Conservation (phyloP, 371 early-diverging fungal genomes). For the Apophysomyces trapeziformis region DNA sequence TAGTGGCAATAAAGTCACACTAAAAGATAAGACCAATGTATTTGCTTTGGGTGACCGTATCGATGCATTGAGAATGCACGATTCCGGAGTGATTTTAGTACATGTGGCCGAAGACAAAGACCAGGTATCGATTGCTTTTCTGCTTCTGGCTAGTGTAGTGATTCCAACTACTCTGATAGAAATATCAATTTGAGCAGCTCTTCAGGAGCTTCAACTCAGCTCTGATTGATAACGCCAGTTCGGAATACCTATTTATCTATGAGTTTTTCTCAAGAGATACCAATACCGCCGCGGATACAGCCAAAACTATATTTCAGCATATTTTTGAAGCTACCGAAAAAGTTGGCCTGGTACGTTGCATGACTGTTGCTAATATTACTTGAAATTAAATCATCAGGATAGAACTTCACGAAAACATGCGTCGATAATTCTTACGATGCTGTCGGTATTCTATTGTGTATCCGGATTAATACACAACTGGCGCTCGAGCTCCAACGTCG, state of each 20-base stretch:
- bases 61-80: constrained; percentile 69
- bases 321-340: constrained; percentile 87
- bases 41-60: constrained; percentile 77
- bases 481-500: constrained; percentile 82
- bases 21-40: constrained; percentile 77
- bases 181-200: constrained; percentile 75
- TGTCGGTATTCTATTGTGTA: constrained; percentile 85
- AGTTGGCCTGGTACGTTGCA: constrained; percentile 63
- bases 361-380: not conserved
- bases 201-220: constrained; percentile 87
- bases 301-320: constrained; percentile 62
- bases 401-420: constrained; percentile 69
- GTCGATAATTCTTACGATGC: constrained; percentile 86
- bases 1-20: constrained; percentile 50
- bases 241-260: constrained; percentile 88
- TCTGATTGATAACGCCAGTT: constrained; percentile 89
- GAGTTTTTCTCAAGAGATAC: constrained; percentile 82
- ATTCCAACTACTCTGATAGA: constrained; percentile 35
- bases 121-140: constrained; percentile 42
- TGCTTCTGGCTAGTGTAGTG: not conserved
- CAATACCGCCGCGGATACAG: constrained; percentile 47
- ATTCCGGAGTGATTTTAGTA: constrained; percentile 79
- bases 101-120: constrained; percentile 82
- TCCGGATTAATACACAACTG: constrained; percentile 83
- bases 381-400: constrained; percentile 8